Evolutionary conservation across 2,329 filamentous ascomycete genomes (phyloP), one percentile per base, ranked within the genome.

Genomic region (Penicillium italicum): DNA sequence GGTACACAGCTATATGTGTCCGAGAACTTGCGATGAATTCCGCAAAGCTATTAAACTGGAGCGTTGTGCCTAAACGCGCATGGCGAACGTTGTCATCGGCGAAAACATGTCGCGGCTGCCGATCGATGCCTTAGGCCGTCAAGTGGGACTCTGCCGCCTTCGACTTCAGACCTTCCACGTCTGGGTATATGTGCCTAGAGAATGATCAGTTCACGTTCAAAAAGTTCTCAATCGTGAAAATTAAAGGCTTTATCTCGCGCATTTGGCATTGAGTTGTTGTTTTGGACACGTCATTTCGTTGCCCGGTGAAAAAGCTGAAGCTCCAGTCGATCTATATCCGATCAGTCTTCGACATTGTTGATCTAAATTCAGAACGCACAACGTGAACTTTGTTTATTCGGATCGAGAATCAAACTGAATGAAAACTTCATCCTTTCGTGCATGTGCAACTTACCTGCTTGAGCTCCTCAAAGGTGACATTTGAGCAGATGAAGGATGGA

Each of bases 101-200:
- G 51, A 54, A 54, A 54, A 54, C 51, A 54, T 54, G 22, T 54
- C 51, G 51, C 51, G 51, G 51, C 30, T 49, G 28, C 51, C 51
- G 51, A 54, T 36, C 7, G 37, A 3, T 42, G 51, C 51, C 51
- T 54, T 18, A 54, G 51, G 51, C 45, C 6, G 6, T 1, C 2
- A 54, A 54, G 51, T 42, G 51, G 51, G 38, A 45, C 40, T 51
- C 33, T 24, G 20, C 44, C 50, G 45, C 50, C 28, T 53, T 47
- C 3, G 30, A 54, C 51, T 34, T 41, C 44, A 54, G 30, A 50
- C 37, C 16, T 33, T 28, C 30, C 45, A 50, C n/a, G 34, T 14
- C 18, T 20, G 37, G 28, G 37, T 53, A 11, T 54, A 43, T 30
- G 36, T 50, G 22, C 20, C 38, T 50, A 54, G 18, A 50, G 14